Evolutionary conservation across 1,284 basidiomycete genomes (phyloP).

Genomic region (Naganishia sp.): DNA sequence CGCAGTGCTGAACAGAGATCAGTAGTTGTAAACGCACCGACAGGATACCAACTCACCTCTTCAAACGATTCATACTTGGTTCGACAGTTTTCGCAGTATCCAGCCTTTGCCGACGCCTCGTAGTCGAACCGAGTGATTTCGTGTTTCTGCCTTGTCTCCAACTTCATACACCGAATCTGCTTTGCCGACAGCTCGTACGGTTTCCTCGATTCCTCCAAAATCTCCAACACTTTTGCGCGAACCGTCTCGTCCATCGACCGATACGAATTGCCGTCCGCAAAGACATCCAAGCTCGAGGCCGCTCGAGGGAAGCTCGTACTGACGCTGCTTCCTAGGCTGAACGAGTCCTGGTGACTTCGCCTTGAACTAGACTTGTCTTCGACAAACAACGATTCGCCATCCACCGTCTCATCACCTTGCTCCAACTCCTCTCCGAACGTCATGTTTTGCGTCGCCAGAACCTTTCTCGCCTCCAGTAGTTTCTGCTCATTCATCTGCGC

Average conservation of each 20-base stretch:
- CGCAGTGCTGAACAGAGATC: constrained; percentile 66
- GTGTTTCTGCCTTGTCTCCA: constrained; percentile 37
- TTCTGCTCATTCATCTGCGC: constrained; percentile 25
- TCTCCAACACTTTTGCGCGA: constrained; percentile 12
- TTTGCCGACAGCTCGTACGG: constrained; percentile 14
- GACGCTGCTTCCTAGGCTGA: constrained; percentile 6
- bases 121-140: constrained; percentile 39
- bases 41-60: constrained; percentile 56
- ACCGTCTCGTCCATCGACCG: constrained; percentile 24
- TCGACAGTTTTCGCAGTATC: constrained; percentile 98
- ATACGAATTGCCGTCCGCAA: constrained; percentile 19
- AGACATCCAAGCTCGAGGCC: constrained; percentile 22
- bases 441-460: constrained; percentile 23
- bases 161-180: constrained; percentile 37
- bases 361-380: constrained; percentile 15
- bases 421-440: constrained; percentile 20
- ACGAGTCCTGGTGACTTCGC: constrained; percentile 16
- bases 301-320: constrained; percentile 29
- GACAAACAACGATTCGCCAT: constrained; percentile 8
- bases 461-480: constrained; percentile 17
- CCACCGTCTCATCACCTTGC: constrained; percentile 4
- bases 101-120: constrained; percentile 64
- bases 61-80: constrained; percentile 87
- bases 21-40: too few species aligned
- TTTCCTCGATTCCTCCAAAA: constrained; percentile 16